These are phyloP conservation scores for Solanum virginianum DNA, from an alignment of 257 asterid species.

Conservation along the genomic window DNA sequence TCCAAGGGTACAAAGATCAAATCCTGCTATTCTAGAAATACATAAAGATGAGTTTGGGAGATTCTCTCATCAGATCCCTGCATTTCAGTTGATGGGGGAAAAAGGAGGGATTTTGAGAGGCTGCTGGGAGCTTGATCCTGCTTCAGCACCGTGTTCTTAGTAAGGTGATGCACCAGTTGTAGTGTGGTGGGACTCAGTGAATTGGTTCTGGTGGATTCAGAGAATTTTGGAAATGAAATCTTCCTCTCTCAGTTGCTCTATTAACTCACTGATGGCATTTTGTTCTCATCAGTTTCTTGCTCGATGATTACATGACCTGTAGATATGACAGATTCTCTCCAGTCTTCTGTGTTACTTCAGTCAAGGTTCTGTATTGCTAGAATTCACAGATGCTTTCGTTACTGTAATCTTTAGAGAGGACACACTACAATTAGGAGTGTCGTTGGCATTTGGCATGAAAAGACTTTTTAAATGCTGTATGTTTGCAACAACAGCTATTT, in stretches of 20 bases:
- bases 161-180: not conserved
- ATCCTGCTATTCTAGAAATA: not conserved
- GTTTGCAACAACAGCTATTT: not conserved
- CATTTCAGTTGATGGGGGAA: constrained; percentile 6
- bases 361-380: not conserved
- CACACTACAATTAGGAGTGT: not conserved
- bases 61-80: constrained; percentile 24
- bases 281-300: not conserved
- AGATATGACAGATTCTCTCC: not conserved
- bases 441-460: not conserved
- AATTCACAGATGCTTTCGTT: not conserved
- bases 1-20: not conserved
- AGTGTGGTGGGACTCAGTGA: not conserved
- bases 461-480: not conserved
- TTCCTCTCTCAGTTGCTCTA: not conserved
- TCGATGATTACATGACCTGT: not conserved
- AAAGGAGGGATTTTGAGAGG: constrained; percentile 10
- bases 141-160: constrained; percentile 6
- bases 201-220: not conserved
- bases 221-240: not conserved
- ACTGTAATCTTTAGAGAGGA: not conserved
- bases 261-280: not conserved
- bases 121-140: constrained; percentile 20
- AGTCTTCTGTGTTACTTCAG: not conserved
- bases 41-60: constrained; percentile 1